These are phyloP conservation scores for Nakaseomyces uthaithaninus DNA, from an alignment of 1,139 yeast genomes.

Conservation along the genomic window DNA sequence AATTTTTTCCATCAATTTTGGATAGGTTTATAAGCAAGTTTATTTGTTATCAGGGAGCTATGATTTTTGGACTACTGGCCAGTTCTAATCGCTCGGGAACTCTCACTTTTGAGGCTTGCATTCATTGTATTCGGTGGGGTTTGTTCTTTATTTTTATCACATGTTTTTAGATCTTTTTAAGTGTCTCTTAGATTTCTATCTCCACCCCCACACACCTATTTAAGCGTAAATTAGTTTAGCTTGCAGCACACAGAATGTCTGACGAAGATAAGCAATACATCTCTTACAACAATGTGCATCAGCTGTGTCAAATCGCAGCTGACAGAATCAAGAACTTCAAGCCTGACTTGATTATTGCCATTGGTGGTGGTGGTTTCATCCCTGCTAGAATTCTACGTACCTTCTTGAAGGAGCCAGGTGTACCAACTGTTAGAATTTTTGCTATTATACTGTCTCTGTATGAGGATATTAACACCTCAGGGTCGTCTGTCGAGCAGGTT, in stretches of 20 bases:
- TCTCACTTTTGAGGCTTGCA: too few relatives aligned
- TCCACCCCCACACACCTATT: too few relatives aligned
- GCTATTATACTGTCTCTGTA: slow-evolving; percentile 57
- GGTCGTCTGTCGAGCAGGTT: slow-evolving; percentile 39
- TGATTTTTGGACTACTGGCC: too few relatives aligned
- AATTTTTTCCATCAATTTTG: neutral
- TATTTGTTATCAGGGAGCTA: too few relatives aligned
- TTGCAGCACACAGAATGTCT: slow-evolving; percentile 21
- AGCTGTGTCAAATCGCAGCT: slow-evolving; percentile 51
- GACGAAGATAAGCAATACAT: slow-evolving; percentile 43
- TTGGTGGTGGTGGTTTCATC: slow-evolving; percentile 65
- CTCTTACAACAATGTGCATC: slow-evolving; percentile 56
- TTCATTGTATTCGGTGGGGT: neutral
- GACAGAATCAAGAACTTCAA: slow-evolving; percentile 39
- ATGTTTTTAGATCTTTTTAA: neutral
- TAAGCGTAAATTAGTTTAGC: too few relatives aligned
- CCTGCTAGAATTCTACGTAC: slow-evolving; percentile 60
- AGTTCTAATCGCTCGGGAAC: too few relatives aligned
- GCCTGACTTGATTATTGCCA: slow-evolving; percentile 54
- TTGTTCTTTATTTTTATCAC: neutral
- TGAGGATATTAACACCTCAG: slow-evolving; percentile 44
- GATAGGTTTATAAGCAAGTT: neutral
- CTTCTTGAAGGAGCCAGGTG: slow-evolving; percentile 46
- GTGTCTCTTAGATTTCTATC: too few relatives aligned
- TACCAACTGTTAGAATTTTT: slow-evolving; percentile 54